Evolutionary conservation across 1,284 basidiomycete species (phyloP).

Genomic region (Puccinia triticina): DNA sequence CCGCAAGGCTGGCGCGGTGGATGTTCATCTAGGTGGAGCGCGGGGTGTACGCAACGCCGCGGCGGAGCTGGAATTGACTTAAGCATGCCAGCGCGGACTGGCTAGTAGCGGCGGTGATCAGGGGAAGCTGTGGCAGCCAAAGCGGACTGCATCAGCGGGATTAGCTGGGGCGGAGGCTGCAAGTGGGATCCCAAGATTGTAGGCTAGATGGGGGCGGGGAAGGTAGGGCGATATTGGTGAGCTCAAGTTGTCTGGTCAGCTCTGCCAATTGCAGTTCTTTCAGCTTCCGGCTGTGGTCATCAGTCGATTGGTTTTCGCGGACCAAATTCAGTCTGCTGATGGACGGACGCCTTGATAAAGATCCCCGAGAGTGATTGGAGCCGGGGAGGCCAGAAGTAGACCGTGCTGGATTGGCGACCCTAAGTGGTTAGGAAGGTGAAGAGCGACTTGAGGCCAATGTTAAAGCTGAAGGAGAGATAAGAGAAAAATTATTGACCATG

Average conservation of each 20-base stretch:
- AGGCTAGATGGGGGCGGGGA: too few relatives aligned
- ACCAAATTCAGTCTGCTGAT: constrained; percentile 3
- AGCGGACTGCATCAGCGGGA: too few relatives aligned
- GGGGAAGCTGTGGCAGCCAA: too few relatives aligned
- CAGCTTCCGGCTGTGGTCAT: constrained; percentile 37
- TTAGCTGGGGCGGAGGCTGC: too few relatives aligned
- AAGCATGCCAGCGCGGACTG: too few relatives aligned
- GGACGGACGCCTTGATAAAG: constrained; percentile 8
- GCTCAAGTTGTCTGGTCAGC: constrained; percentile 29
- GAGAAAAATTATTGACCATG: background rate
- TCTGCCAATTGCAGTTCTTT: constrained; percentile 39
- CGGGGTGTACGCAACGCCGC: too few relatives aligned
- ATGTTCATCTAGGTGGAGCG: too few relatives aligned
- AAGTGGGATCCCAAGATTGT: too few relatives aligned
- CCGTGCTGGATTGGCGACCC: constrained; percentile 18
- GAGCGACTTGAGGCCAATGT: background rate
- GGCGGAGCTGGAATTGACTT: too few relatives aligned
- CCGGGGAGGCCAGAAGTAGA: background rate
- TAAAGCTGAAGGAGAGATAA: background rate
- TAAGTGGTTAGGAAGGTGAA: background rate
- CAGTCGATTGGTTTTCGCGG: background rate
- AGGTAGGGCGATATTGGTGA: too few relatives aligned
- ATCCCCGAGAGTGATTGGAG: background rate
- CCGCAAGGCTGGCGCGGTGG: too few relatives aligned
- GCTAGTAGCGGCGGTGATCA: too few relatives aligned